Conservation (phyloP, 2,329 filamentous ascomycete species). For the Aspergillus fructus region DNA sequence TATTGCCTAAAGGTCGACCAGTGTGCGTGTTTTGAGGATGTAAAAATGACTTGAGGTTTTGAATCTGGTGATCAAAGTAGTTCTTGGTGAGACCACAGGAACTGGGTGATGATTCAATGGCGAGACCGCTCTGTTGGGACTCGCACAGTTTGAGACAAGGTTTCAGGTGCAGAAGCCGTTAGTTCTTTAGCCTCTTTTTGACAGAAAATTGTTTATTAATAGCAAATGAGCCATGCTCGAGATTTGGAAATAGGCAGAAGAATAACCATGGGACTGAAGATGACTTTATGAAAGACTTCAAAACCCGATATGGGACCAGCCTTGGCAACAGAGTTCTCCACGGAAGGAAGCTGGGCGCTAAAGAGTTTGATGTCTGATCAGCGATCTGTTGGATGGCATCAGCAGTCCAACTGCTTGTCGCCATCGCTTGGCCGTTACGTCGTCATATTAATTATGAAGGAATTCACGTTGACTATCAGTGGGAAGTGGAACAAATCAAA, state of each 20-base stretch:
- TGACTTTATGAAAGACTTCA: background rate
- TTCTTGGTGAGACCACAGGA: background rate
- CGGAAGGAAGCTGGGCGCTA: background rate
- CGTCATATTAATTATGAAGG: background rate
- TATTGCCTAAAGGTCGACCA: background rate
- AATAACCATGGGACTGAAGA: slow-evolving; percentile 5
- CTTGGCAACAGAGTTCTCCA: slow-evolving; percentile 4
- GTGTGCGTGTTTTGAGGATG: background rate
- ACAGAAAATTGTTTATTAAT: background rate
- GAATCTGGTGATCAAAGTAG: background rate
- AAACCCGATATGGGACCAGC: no score
- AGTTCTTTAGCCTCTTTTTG: background rate
- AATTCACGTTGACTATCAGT: slow-evolving; percentile 7
- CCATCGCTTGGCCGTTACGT: slow-evolving; percentile 5
- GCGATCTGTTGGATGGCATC: slow-evolving; percentile 1
- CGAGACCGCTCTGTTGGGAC: background rate
- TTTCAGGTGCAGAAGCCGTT: background rate
- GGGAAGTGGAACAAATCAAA: slow-evolving; percentile 7
- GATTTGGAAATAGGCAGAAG: slow-evolving; percentile 5
- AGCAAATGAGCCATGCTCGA: background rate
- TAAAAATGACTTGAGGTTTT: background rate
- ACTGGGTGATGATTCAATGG: background rate
- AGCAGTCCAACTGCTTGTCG: background rate
- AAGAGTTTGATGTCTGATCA: background rate
- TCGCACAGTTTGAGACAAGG: background rate